Percentiles rank a stretch among this genome's conserved stretches.
Evolutionary conservation across 345 rosid species (phyloP).

Genomic region (Camelina sativa): DNA sequence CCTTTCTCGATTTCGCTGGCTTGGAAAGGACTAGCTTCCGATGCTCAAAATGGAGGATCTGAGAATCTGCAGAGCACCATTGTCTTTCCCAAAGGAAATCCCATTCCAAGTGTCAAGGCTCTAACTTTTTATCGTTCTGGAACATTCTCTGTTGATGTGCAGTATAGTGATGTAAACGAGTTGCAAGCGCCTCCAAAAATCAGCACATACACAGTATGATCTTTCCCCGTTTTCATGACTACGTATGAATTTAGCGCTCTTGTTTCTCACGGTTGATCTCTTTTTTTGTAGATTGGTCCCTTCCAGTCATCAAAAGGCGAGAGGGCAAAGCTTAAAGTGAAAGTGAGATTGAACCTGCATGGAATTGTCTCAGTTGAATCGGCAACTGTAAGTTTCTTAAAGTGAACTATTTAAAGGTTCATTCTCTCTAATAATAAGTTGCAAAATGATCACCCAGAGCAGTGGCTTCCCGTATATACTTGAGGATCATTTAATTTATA

Average conservation of each 20-base stretch:
- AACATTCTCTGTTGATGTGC: slow-evolving; percentile 81
- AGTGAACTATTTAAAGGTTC: not conserved
- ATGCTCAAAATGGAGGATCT: slow-evolving; percentile 59
- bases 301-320: slow-evolving; percentile 77
- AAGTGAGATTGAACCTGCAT: slow-evolving; percentile 82
- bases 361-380: slow-evolving; percentile 86
- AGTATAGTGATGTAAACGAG: slow-evolving; percentile 65
- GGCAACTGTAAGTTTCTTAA: slow-evolving; percentile 67
- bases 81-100: slow-evolving; percentile 88
- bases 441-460: not conserved
- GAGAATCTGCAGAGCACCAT: slow-evolving; percentile 79
- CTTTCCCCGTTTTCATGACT: not conserved
- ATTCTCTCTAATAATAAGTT: not conserved
- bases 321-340: slow-evolving; percentile 83
- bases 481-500: not conserved
- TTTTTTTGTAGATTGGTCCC: slow-evolving; percentile 77
- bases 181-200: slow-evolving; percentile 76
- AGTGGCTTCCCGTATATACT: not conserved
- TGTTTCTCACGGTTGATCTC: slow-evolving; percentile 34
- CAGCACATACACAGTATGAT: slow-evolving; percentile 75
- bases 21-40: slow-evolving; percentile 82
- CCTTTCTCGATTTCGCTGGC: slow-evolving; percentile 78
- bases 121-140: slow-evolving; percentile 79
- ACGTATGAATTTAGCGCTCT: slow-evolving; percentile 23
- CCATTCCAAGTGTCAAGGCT: slow-evolving; percentile 85